A percentile compares a stretch with the other conserved stretches of the same genome.
These are phyloP conservation scores for Castanea sativa DNA, from an alignment of 306 rosid species.

Conservation along the genomic window DNA sequence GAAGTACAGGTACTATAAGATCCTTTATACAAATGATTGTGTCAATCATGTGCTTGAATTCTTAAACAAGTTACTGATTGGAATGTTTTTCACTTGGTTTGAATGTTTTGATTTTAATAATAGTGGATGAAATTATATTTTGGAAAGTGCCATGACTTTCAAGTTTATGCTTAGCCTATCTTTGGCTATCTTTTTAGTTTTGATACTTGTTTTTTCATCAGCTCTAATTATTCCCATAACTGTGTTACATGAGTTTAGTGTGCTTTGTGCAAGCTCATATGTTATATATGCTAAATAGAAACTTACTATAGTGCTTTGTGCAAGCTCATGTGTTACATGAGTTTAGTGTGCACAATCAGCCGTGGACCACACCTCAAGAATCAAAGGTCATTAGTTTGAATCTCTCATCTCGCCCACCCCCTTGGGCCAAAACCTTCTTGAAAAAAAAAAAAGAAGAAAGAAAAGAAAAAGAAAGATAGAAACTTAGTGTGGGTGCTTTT, in stretches of 20 bases:
- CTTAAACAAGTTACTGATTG: background rate
- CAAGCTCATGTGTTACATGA: too few relatives aligned
- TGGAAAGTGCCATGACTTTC: background rate
- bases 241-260: background rate
- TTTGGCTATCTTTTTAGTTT: background rate
- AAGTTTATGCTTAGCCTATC: background rate
- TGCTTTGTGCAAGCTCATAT: background rate
- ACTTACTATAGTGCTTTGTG: too few relatives aligned
- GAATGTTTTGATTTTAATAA: background rate
- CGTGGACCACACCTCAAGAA: too few relatives aligned
- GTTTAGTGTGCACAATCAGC: too few relatives aligned
- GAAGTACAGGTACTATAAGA: slow-evolving; percentile 75
- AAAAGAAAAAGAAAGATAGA: too few relatives aligned
- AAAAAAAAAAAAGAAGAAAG: too few relatives aligned
- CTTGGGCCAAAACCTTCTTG: too few relatives aligned
- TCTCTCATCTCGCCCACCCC: too few relatives aligned
- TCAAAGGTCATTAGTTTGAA: too few relatives aligned
- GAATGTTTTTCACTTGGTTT: background rate
- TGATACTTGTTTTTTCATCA: background rate
- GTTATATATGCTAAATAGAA: background rate
- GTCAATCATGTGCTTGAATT: background rate
- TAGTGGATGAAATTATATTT: background rate
- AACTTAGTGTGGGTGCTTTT: background rate
- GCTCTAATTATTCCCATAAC: background rate
- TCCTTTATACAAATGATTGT: slow-evolving; percentile 25